Base-by-base conservation (phyloP, 352 stramenopile species). In the Globisporangium irregulare region DNA sequence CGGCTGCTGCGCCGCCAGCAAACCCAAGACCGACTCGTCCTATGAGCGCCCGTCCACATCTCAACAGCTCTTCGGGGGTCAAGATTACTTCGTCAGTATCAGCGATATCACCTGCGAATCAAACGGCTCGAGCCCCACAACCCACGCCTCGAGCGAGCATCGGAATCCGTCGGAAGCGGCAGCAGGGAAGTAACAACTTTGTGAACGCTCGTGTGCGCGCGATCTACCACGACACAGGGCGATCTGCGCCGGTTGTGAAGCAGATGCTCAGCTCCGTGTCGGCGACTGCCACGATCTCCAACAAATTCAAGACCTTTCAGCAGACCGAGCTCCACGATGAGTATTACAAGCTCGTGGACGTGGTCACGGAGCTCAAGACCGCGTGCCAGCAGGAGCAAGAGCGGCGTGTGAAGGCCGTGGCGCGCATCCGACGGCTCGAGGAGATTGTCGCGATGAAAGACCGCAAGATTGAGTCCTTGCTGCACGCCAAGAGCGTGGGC, bases 361-460 rank as follows among this genome's bases (percentile, higher is more conserved):
- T 82, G 3, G 74, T 88, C 50, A 76, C 67, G 2, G 80, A 89
- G 36, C 71, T 91, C 14, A 87, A 87, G 36, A 64, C 68, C 7
- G 61, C 73, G 0, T 78, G 74, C 43, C 75, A 87, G 62, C 70
- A 83, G 43, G 83, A 91, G 55, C 81, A 89, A 29, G 72, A 77
- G 34, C 73, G 76, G 24, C 78, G 76, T 2, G 59, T 85, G 4
- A 88, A 89, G 36, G 76, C 79, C 12, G 75, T 84, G 18, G 73
- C 81, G 4, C 77, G 79, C 7, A 76, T 81, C 9, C 77, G 83
- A 18, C 74, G 81, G 0, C 73, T 91, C 1, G 83, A 91, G 71
- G 83, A 91, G 63, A 86, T 91, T 22, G 71, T 86, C 15, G 64
- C 72, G 3, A 76, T 89, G 64, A 91, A 91, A 59, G 83, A 91